phyloP scores from a whole-genome alignment of 225 moss, liverwort and hornwort species.

The Climacium dendroides region DNA sequence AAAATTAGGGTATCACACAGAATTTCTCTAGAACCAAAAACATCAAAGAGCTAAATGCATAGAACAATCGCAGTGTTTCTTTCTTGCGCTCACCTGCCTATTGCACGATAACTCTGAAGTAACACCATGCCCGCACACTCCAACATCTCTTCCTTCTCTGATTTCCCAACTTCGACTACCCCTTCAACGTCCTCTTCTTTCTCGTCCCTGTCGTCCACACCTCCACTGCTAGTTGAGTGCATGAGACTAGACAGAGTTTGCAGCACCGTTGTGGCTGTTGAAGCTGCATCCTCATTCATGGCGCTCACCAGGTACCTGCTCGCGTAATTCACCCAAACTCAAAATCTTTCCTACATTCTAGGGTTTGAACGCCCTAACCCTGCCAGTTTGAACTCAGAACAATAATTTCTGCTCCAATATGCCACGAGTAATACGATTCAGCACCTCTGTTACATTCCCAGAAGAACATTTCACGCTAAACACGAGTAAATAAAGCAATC shows the following conservation, averaged over 20 bases:
- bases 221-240: conserved; percentile 10
- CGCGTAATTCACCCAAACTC: not conserved
- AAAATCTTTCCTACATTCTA: not conserved
- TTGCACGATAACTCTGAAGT: conserved; percentile 41
- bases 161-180: conserved; percentile 9
- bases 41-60: not conserved
- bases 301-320: conserved; percentile 44
- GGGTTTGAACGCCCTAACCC: not conserved
- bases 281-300: conserved; percentile 55
- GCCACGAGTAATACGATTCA: not conserved
- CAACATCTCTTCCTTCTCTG: conserved; percentile 34
- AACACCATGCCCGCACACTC: conserved; percentile 58
- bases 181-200: not conserved
- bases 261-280: conserved; percentile 30
- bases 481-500: not conserved
- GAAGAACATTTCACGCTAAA: not conserved
- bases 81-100: conserved; percentile 27
- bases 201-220: not conserved
- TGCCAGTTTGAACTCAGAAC: not conserved
- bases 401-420: not conserved
- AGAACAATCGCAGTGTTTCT: not conserved
- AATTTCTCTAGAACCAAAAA: not conserved
- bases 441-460: not conserved
- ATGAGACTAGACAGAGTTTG: conserved; percentile 25
- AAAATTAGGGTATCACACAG: not conserved